Base-by-base conservation (phyloP, 495 filamentous ascomycete genomes). In the Penicillium waksmanii region DNA sequence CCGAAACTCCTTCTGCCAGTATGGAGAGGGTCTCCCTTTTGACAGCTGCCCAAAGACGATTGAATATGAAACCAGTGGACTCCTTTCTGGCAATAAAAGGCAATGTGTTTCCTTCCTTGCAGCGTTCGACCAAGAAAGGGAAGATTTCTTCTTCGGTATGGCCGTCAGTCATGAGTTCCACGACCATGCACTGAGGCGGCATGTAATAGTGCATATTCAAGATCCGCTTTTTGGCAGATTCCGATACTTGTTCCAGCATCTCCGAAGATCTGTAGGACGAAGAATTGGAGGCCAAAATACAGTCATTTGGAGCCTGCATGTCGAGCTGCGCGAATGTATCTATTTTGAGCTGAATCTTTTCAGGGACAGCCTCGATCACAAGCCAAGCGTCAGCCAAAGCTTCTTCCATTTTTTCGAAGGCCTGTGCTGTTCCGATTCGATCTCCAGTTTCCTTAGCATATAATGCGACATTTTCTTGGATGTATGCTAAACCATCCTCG, bases 331-430 rank as follows among this genome's bases (percentile, higher is more conserved):
- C 80, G 15, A 87, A 74, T 2, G 77, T 75, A 17, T 67, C 66
- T 10, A 79, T 77, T 69, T 85, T 87, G 51, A 84, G 64, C 8
- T 70, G 60, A 5, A 84, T 55, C 51, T 77, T 79, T 69, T 86
- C 84, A 0, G 84, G 82, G 3, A 85, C 78, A 15, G 76, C 78
- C 60, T 86, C 83, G 57, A 86, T 77, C 11, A 84, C 75, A 5
- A 84, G 73, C 72, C 74, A 76, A 2, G 79, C 70, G 43, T 78
- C 72, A n/a, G 58, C 25, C 2, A 84, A 70, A 0, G 57, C 77
- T 0, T 72, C 57, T 18, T 67, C 46, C 11, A 84, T 40, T 35
- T 75, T 66, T 34, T 72, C 65, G 35, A 77, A 73, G 0, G 64
- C 65, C 13, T 62, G 21, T 11, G 67, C 64, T 3, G 55, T 62